A percentile compares a stretch with the other conserved stretches of the same genome.
These are phyloP conservation scores for Aspergillus awamori DNA, from an alignment of 2,329 filamentous ascomycete genomes.

Conservation along the genomic window DNA sequence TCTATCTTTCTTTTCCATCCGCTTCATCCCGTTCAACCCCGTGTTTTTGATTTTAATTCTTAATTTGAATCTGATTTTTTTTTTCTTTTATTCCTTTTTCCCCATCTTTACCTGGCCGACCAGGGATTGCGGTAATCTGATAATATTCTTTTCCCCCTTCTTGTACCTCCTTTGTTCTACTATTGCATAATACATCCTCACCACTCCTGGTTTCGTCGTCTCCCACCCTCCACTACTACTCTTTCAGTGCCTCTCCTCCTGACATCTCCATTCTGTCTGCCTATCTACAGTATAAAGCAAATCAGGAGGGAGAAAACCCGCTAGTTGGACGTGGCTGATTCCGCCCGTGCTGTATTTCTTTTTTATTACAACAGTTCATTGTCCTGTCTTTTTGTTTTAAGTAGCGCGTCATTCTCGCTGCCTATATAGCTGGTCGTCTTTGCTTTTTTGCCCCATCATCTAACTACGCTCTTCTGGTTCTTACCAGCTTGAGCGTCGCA, in stretches of 20 bases:
- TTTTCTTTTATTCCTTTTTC: slow-evolving; percentile 10
- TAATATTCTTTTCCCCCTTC: slow-evolving; percentile 7
- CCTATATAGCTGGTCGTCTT: neutral
- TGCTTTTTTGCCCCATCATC: neutral
- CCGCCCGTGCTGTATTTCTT: neutral
- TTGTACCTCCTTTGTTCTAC: slow-evolving; percentile 7
- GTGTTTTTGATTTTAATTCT: slow-evolving; percentile 8
- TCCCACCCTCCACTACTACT: neutral
- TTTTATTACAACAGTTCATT: neutral
- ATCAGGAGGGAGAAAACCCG: neutral
- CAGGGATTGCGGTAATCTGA: neutral
- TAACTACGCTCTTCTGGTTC: neutral
- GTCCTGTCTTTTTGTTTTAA: neutral
- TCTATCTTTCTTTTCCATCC: slow-evolving; percentile 9
- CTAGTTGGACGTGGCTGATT: neutral
- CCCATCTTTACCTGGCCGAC: neutral
- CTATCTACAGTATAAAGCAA: neutral
- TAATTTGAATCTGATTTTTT: neutral
- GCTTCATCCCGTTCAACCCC: slow-evolving; percentile 1
- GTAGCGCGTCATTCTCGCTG: neutral
- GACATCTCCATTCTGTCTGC: neutral
- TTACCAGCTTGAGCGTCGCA: neutral
- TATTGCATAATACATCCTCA: neutral
- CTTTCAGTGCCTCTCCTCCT: no score
- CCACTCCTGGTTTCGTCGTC: neutral